Conservation (phyloP, 352 stramenopile genomes). For the Thraustotheca clavata region DNA sequence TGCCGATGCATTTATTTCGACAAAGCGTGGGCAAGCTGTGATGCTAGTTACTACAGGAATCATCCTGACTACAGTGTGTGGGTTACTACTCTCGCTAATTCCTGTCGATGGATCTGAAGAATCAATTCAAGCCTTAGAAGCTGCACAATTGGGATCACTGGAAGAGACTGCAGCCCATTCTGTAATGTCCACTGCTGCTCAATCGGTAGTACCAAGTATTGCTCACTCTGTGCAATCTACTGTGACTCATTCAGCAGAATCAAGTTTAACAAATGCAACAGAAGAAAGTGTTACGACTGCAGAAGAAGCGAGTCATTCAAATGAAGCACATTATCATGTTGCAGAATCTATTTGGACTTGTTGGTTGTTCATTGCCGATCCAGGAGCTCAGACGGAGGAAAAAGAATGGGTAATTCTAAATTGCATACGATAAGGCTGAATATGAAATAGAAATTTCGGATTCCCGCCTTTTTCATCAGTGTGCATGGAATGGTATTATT, state of each 20-base stretch:
- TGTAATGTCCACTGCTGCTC: not conserved
- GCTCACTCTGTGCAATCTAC: too few relatives aligned
- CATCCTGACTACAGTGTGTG: constrained; percentile 34
- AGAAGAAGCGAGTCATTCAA: not conserved
- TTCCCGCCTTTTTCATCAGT: constrained; percentile 50
- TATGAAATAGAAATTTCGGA: constrained; percentile 31
- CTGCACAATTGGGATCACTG: too few relatives aligned
- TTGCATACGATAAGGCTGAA: not conserved
- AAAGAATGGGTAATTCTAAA: constrained; percentile 11
- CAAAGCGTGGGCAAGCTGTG: constrained; percentile 39
- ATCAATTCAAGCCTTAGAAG: not conserved
- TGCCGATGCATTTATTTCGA: constrained; percentile 61
- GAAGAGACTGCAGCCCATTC: not conserved
- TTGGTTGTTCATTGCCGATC: constrained; percentile 54
- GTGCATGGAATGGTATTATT: constrained; percentile 78
- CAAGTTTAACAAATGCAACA: too few relatives aligned
- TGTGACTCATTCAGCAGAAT: too few relatives aligned
- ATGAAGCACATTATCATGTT: constrained; percentile 22
- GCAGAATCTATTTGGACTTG: constrained; percentile 45
- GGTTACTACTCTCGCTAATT: constrained; percentile 28
- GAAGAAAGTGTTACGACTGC: not conserved
- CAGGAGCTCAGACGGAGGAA: constrained; percentile 34
- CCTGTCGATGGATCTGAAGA: constrained; percentile 26
- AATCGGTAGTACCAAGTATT: too few relatives aligned
- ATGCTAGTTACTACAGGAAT: constrained; percentile 37